Base-by-base conservation (phyloP, 2,329 filamentous ascomycete genomes). In the Alternaria ventricosa region DNA sequence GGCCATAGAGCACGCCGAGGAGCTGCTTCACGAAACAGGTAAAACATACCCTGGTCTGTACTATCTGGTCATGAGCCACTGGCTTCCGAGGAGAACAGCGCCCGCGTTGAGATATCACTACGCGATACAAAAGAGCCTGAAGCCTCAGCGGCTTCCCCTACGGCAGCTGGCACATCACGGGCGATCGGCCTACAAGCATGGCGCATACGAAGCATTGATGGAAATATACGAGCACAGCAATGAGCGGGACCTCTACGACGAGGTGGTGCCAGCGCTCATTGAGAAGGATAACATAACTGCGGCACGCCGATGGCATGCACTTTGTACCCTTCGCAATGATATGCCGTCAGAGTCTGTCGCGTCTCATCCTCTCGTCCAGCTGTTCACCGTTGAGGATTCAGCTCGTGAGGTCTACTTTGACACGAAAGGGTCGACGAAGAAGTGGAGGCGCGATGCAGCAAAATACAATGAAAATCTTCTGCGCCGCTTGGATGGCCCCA, bases 181-280 rank as follows among this genome's bases (percentile, higher is more conserved):
- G 1, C 63, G 45, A 41, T 47, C 57, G 3, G 64, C 49, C 1
- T 69, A 69, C 44, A 59, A 58, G 15, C 56, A 50, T 10, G 63
- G 65, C 6, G 71, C 74, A 10, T 73, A 76, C 23, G 70, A 73
- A 30, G 65, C 64, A 3, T 71, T 82, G 28, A 63, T 74, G 63
- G 68, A 74, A 11, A 81, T 84, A 13, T 84, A 84, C 66, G 66
- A 71, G 20, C 68, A 70, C 5, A 78, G 75, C 58, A 68, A 74
- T 25, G 76, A 82, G 55, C 70, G 74, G 9, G 61, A 81, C 54
- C 57, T 84, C 13, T 85, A 85, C 63, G 81, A 85, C 61, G 61
- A 70, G 10, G 77, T 81, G 30, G 78, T 84, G 6, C 71, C 74
- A 1, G 60, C 63, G 6, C 69, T 82, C n/a, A 71, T 78, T 18